These are phyloP conservation scores for Exutisphaerella laricina DNA, from an alignment of 2,329 filamentous ascomycete species.

Conservation along the genomic window DNA sequence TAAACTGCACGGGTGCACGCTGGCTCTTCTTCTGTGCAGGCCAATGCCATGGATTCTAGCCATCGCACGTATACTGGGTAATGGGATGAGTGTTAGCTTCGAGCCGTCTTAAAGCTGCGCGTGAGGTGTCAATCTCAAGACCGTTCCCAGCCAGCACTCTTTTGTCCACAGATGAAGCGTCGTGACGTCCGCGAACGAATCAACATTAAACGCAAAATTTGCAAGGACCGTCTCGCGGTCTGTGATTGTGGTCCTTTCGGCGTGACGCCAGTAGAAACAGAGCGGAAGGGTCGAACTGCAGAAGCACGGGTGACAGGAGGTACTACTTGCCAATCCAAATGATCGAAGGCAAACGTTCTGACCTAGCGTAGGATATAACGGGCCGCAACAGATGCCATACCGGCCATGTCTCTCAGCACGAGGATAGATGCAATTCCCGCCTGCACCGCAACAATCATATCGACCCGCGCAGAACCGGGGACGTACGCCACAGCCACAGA, in stretches of 20 bases:
- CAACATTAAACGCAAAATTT: not conserved
- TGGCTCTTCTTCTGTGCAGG: conserved; percentile 6
- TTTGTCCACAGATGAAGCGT: conserved; percentile 16
- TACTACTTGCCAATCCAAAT: too few species aligned
- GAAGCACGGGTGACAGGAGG: not conserved
- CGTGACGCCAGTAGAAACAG: conserved; percentile 20
- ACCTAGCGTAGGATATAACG: too few species aligned
- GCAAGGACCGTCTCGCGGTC: conserved; percentile 9
- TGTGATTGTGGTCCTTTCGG: conserved; percentile 12
- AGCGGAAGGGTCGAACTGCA: conserved; percentile 19
- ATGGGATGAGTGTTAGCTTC: too few species aligned
- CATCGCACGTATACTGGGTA: conserved; percentile 10
- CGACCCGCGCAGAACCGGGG: not conserved
- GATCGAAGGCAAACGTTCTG: too few species aligned
- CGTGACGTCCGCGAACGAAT: conserved; percentile 14
- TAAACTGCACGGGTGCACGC: conserved; percentile 12
- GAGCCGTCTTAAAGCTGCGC: too few species aligned
- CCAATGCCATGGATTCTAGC: too few species aligned
- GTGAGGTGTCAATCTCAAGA: too few species aligned
- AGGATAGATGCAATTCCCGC: too few species aligned
- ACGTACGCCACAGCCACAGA: not conserved
- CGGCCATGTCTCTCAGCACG: too few species aligned
- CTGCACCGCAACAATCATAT: too few species aligned
- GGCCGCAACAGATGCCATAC: too few species aligned
- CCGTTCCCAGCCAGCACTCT: too few species aligned